Percentiles rank a stretch among this genome's conserved stretches.
Evolutionary conservation across 2,329 filamentous ascomycete genomes (phyloP).

Genomic region (Pestalotiopsis fici): DNA sequence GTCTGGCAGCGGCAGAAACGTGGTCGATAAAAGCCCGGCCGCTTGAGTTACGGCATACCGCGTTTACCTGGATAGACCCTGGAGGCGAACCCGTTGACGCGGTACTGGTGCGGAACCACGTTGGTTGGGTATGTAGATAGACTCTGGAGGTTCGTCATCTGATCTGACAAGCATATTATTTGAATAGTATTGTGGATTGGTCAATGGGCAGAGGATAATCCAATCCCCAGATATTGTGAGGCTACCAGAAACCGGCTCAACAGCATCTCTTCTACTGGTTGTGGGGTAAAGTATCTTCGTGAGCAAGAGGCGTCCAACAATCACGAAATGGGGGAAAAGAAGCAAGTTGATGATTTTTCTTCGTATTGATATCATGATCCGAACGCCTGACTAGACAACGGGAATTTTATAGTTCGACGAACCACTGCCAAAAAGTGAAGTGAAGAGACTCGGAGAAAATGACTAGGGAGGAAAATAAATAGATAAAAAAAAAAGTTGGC

Average conservation of each 20-base stretch:
- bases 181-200: neutral
- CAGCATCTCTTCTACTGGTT: neutral
- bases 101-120: neutral
- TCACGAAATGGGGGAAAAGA: neutral
- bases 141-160: neutral
- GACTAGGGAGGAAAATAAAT: conserved; percentile 2
- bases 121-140: no score
- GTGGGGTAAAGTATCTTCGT: neutral
- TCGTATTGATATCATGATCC: conserved; percentile 4
- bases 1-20: neutral
- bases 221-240: neutral
- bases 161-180: neutral
- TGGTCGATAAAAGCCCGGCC: neutral
- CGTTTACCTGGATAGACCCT: neutral
- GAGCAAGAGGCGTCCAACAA: neutral
- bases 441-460: neutral
- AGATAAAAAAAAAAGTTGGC: neutral
- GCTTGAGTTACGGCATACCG: neutral
- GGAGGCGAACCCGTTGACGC: neutral
- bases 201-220: neutral
- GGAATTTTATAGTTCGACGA: conserved; percentile 13
- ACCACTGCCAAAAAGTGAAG: conserved; percentile 12
- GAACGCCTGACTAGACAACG: conserved; percentile 7
- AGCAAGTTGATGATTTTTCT: neutral
- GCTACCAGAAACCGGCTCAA: neutral